Evolutionary conservation across 352 stramenopile genomes (phyloP), one percentile per base, ranked within the genome.

Genomic region (Phytopythium kandeliae): DNA sequence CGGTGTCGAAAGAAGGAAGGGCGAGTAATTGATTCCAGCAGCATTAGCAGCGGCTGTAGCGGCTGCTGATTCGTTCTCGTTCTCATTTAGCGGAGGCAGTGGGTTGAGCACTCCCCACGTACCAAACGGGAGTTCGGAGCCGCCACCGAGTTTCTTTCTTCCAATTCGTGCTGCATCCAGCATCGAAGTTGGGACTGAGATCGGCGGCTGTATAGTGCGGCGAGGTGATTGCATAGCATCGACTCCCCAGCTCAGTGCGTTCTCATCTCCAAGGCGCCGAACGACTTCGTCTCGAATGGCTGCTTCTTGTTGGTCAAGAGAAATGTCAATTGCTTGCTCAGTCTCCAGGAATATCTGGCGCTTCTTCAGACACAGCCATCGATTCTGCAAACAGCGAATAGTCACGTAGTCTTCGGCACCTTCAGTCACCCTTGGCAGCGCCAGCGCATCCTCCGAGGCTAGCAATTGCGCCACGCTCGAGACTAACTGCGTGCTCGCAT

Each of bases 211-310:
- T 4, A 38, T 12, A 22, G 51, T 83, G 8, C 74, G 74, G 4
- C 80, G 65, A 37, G 85, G 85, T 0, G 80, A 92, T 42, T 95
- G 85, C 12, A 95, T 85, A 2, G 80, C 82, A 61, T 93, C 82
- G 4, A 87, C 71, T 10, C 78, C 82, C 85, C 85, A 95, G 10
- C 69, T 90, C 21, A 95, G 46, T 0, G 78, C 85, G 41, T 95
- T 92, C 53, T 92, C 78, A 31, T 71, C 74, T 1, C 74, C 78
- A 9, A 95, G 64, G n/a, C 85, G 86, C 11, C 59, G 57, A 1
- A 93, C 68, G 19, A 89, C 80, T 57, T 86, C 53, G 9, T 92
- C 67, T 36, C 78, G 62, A 19, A 84, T 75, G 9, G 64, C 38
- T 17, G 35, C 40, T 62, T 95, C 85, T 16, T 72, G 78, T 34